Percentiles rank a stretch among this genome's conserved stretches.
Conservation (phyloP, 371 early-diverging fungal genomes). For the Synchytrium microbalum region DNA sequence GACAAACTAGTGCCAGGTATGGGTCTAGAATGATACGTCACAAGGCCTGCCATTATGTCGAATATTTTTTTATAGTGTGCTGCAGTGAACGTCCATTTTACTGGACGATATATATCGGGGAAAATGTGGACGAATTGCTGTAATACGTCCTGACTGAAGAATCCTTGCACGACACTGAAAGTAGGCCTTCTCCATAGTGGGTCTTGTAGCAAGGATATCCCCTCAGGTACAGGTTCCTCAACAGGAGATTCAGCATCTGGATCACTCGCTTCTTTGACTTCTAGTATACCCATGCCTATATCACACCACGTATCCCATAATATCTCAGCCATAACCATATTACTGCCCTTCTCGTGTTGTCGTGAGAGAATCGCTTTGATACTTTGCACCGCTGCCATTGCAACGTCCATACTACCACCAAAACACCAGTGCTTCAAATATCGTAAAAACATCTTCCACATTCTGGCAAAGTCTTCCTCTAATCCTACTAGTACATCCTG, state of each 20-base stretch:
- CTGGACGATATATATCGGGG: conserved; percentile 52
- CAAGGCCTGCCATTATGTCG: conserved; percentile 38
- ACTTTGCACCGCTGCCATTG: conserved; percentile 61
- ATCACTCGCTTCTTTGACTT: conserved; percentile 1
- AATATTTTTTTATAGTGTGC: conserved; percentile 50
- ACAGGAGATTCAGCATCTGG: background rate
- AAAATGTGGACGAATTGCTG: conserved; percentile 58
- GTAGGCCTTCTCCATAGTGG: background rate
- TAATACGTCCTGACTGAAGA: conserved; percentile 72
- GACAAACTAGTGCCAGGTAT: conserved; percentile 26
- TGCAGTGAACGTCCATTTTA: conserved; percentile 40
- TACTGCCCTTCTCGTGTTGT: conserved; percentile 9
- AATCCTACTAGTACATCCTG: conserved; percentile 48
- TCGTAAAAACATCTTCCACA: conserved; percentile 60
- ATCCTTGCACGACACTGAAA: conserved; percentile 29
- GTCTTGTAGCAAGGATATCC: background rate
- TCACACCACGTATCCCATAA: conserved; percentile 68
- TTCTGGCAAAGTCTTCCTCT: conserved; percentile 47
- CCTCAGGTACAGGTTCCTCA: background rate
- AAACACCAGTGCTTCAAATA: conserved; percentile 67
- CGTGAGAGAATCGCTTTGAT: conserved; percentile 27
- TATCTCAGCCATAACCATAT: conserved; percentile 8
- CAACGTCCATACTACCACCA: conserved; percentile 64
- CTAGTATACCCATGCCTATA: conserved; percentile 58
- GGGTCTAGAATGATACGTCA: conserved; percentile 40